Conservation (phyloP, 2,329 filamentous ascomycete species). For the Aspergillus fructus region DNA sequence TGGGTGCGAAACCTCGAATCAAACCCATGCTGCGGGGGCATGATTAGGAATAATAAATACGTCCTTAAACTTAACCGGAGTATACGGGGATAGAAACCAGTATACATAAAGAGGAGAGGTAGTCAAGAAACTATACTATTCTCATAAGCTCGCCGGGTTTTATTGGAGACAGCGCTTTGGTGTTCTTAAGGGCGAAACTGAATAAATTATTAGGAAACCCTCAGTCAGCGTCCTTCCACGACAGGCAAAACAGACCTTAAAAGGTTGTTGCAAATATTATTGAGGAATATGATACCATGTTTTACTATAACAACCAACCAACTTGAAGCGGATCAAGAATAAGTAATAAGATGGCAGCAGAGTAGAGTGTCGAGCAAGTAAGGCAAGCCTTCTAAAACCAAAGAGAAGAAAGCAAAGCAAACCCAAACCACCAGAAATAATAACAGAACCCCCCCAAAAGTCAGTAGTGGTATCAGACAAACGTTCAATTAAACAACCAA, state of each 20-base stretch:
- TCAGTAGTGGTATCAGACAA: neutral
- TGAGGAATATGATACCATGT: neutral
- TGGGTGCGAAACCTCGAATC: no score
- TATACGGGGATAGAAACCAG: no score
- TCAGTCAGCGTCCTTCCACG: neutral
- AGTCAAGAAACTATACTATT: slow-evolving; percentile 1
- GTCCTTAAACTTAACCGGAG: no score
- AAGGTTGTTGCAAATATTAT: neutral
- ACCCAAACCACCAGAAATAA: neutral
- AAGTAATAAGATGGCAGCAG: neutral
- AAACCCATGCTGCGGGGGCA: no score
- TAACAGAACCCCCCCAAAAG: neutral
- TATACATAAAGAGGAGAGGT: neutral
- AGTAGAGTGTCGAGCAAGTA: neutral
- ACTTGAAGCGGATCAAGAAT: neutral
- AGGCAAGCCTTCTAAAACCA: neutral
- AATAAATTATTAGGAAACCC: neutral
- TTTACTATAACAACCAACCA: neutral
- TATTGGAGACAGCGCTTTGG: slow-evolving; percentile 12
- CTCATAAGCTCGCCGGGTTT: slow-evolving; percentile 10
- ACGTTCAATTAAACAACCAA: neutral
- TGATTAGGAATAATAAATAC: no score
- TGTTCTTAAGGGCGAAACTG: neutral
- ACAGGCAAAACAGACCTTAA: neutral
- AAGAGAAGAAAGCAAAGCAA: neutral